Conservation (phyloP, 1,284 basidiomycete genomes). For the Malassezia pachydermatis region DNA sequence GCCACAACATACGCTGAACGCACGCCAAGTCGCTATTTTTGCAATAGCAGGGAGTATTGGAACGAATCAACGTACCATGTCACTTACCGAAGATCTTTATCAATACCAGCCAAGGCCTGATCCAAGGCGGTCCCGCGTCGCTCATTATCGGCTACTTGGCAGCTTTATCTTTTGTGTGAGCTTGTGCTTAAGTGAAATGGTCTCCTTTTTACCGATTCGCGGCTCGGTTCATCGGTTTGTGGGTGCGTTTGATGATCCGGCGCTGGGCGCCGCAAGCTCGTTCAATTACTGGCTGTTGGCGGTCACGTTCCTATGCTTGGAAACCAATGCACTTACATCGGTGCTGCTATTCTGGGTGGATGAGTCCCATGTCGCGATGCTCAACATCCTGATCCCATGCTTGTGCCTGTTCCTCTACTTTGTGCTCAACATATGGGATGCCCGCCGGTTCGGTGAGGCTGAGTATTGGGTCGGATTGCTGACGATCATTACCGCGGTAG, state of each 20-base stretch:
- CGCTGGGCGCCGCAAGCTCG: conserved; percentile 5
- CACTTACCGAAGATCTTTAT: conserved; percentile 6
- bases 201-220: conserved; percentile 2
- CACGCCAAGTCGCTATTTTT: conserved; percentile 2
- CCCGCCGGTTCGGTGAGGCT: conserved; percentile 11
- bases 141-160: conserved; percentile 4
- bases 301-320: conserved; percentile 6
- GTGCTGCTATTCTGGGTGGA: conserved; percentile 11
- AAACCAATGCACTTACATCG: conserved; percentile 4
- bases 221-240: conserved; percentile 6
- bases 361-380: background rate
- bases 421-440: conserved; percentile 6
- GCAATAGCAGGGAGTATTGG: conserved; percentile 7
- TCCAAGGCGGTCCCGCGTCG: conserved; percentile 3
- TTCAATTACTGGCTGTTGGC: conserved; percentile 9
- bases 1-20: background rate
- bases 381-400: background rate
- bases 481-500: conserved; percentile 10
- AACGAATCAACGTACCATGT: background rate
- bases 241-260: conserved; percentile 1
- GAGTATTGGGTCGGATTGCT: conserved; percentile 13
- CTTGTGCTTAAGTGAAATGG: conserved; percentile 4
- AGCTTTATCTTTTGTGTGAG: conserved; percentile 6
- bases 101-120: conserved; percentile 5
- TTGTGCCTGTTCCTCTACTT: background rate